Evolutionary conservation across 1,284 basidiomycete species (phyloP), one percentile per base, ranked within the genome.

Genomic region (Ceraceosorus guamensis): DNA sequence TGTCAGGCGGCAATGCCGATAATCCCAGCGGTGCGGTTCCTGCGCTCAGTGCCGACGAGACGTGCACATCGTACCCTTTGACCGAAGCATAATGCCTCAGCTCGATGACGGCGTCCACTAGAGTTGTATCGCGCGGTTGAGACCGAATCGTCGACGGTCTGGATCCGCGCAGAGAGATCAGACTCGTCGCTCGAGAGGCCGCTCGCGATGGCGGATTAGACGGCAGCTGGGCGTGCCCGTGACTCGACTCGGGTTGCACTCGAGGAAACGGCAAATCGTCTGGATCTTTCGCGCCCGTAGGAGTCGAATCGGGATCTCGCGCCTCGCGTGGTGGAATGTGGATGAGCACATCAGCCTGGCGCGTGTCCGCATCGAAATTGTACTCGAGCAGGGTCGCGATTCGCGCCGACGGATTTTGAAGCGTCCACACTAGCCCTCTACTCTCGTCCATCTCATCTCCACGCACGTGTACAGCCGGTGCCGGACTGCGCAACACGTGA

Each of bases 101-200:
- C 53, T 74, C 72, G 5, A 75, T 62, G 50, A 73, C 70, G 13
- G 70, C 60, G 37, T 75, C 73, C 56, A 66, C 58, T 6, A 75
- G 33, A 41, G 63, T 55, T 53, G 63, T 52, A 54, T 67, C 63
- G 18, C 51, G 52, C n/a, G 59, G 56, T 47, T 59, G 60, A 55
- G 43, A 58, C 57, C 3, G 47, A 43, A 2, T 52, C 59, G 1
- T 53, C 14, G 6, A 33, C 43, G 16, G 48, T 4, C 16, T 50
- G 0, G 57, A 60, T 55, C 65, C 63, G 16, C 53, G 39, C 31
- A 67, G 59, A 24, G 64, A 65, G 47, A 56, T 60, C 55, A 65
- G 56, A 44, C 62, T 66, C 18, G 70, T 59, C 6, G 63, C 60
- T 16, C 65, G 61, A 14, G 65, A 67, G n/a, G n/a, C n/a, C n/a